Percentiles rank a stretch among this genome's conserved stretches.
Conservation (phyloP, 768 basidiomycete genomes). For the Tulasnella sp. region DNA sequence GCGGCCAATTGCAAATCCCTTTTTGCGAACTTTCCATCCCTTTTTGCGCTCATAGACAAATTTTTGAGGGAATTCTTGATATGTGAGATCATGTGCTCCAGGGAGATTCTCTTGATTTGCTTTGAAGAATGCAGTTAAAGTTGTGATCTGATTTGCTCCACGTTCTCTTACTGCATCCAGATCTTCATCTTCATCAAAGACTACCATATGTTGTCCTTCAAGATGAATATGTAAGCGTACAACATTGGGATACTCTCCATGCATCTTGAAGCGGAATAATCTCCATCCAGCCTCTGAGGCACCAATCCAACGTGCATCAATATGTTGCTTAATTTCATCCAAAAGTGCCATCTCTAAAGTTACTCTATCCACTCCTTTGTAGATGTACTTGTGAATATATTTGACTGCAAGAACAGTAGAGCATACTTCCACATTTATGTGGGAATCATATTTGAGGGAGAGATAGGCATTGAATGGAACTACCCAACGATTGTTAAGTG, state of each 20-base stretch:
- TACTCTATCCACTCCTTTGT: conserved; percentile 11
- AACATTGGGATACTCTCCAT: neutral
- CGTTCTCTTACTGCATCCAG: no score
- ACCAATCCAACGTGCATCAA: neutral
- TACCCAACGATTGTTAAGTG: no score
- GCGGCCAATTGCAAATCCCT: neutral
- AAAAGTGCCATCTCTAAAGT: no score
- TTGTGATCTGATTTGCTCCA: no score
- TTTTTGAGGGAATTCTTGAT: neutral
- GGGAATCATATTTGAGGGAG: conserved; percentile 21
- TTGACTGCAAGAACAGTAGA: conserved; percentile 5
- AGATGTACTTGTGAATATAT: conserved; percentile 19
- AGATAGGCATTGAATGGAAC: conserved; percentile 19
- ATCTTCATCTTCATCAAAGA: neutral
- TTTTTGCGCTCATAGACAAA: neutral
- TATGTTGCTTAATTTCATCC: neutral
- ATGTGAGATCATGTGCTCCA: no score
- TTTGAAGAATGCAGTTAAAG: no score
- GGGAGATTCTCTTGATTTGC: neutral
- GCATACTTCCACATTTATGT: conserved; percentile 15
- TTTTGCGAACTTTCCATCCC: neutral
- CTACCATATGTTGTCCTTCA: neutral
- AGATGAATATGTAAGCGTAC: no score
- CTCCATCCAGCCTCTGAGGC: conserved; percentile 3
- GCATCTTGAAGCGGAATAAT: conserved; percentile 5